Base-by-base conservation (phyloP, 1,284 basidiomycete species). In the Laetiporus sulphureus region DNA sequence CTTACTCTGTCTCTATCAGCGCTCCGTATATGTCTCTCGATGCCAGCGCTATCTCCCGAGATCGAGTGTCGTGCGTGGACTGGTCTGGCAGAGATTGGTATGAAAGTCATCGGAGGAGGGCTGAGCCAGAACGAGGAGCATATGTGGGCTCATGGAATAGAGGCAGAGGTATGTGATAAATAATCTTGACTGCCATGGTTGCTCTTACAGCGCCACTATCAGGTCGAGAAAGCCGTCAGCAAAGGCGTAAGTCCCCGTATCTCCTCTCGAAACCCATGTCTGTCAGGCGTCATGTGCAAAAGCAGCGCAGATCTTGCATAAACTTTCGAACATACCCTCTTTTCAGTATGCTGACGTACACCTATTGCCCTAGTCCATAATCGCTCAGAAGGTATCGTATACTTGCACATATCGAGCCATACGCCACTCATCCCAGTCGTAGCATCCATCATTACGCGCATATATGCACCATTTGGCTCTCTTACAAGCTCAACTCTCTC, bases 61-160 rank as follows among this genome's bases (percentile, higher is more conserved):
- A 59, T 79, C 5, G 82, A 86, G 51, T 83, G 80, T 52, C 64
- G 77, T 2, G 79, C 80, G 1, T 83, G 79, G 77, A 76, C 75
- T 0, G 71, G 72, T 2, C 52, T 84, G 1, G 82, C 76, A 0
- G 83, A 87, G 60, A 49, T 83, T 4, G 83, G 80, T 6, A 67
- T 84, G 57, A 65, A 66, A 48, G 69, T 75, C 35, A 64, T 75
- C 42, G 62, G 62, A 21, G 68, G 69, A 20, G 68, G 75, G 19
- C 64, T 72, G 42, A 62, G 61, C 38, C 53, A 61, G 32, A 55
- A 57, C 25, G 66, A 61, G 7, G 64, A 65, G 37, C 47, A 68
- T 54, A 40, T 54, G 22, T 71, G 74, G 77, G 63, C 72, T 5
- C 51, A 56, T 20, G 73, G 68, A 20, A 61, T 79, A 2, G 72